phyloP scores from a whole-genome alignment of 2,329 filamentous ascomycete genomes.

The Fusarium begoniae region DNA sequence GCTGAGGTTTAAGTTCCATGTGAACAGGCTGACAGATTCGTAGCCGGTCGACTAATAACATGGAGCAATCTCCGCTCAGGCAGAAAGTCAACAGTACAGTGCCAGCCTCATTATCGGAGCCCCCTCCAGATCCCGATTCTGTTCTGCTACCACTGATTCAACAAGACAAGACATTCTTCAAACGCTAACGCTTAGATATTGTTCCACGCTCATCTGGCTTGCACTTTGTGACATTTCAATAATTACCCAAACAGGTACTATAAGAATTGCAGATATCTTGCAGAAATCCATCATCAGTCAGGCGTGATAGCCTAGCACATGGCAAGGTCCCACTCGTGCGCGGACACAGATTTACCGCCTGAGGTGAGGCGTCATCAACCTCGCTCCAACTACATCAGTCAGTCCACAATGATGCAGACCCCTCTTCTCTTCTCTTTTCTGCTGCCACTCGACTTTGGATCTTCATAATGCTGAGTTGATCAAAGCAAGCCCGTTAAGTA shows the following conservation, averaged over 20 bases:
- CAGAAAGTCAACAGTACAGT: neutral
- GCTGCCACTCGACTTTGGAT: neutral
- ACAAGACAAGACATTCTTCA: neutral
- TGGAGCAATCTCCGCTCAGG: neutral
- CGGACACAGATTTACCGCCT: slow-evolving; percentile 29
- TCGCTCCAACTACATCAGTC: slow-evolving; percentile 42
- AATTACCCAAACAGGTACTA: neutral
- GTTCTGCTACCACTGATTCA: neutral
- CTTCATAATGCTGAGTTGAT: neutral
- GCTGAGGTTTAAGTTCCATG: slow-evolving; percentile 11
- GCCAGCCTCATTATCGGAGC: slow-evolving; percentile 7
- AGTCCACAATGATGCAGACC: slow-evolving; percentile 44
- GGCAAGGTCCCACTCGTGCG: slow-evolving; percentile 26
- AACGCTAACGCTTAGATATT: neutral
- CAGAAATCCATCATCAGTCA: neutral
- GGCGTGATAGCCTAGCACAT: slow-evolving; percentile 26
- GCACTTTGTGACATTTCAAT: neutral
- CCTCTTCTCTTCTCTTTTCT: slow-evolving; percentile 9
- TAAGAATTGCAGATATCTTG: neutral
- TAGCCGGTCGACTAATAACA: neutral
- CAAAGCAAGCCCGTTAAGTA: neutral
- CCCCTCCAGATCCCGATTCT: neutral
- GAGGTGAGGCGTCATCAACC: slow-evolving; percentile 39
- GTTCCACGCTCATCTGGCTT: neutral
- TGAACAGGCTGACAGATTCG: neutral